Evolutionary conservation across 164 flowering plant genomes (phyloP).

Genomic region (Umbilicus rupestris): DNA sequence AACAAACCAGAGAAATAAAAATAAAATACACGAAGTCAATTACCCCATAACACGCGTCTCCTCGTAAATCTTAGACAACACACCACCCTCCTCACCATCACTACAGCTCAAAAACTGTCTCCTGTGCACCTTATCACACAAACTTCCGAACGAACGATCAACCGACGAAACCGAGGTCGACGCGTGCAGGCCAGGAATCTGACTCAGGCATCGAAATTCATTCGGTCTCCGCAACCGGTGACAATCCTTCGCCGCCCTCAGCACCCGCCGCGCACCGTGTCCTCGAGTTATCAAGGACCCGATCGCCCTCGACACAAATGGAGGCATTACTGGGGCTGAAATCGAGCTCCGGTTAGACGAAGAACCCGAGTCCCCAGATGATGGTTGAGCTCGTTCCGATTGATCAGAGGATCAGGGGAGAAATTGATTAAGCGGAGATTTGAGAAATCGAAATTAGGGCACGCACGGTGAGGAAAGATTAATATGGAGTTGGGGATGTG

Average conservation of each 20-base stretch:
- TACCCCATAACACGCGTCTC: conserved; percentile 79
- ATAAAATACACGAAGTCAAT: not conserved
- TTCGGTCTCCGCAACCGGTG: conserved; percentile 9
- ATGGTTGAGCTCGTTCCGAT: not conserved
- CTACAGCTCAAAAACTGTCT: conserved; percentile 71
- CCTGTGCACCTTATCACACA: conserved; percentile 22
- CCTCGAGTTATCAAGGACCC: conserved; percentile 22
- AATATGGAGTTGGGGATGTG: too few species aligned
- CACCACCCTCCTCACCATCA: conserved; percentile 67
- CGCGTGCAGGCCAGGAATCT: conserved; percentile 23
- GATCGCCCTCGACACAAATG: conserved; percentile 28
- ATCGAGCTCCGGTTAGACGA: not conserved
- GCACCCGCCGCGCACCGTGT: conserved; percentile 18
- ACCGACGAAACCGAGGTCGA: conserved; percentile 11
- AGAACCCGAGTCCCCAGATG: not conserved
- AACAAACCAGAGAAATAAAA: not conserved
- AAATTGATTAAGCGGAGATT: not conserved
- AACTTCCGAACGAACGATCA: conserved; percentile 2
- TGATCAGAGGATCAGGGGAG: not conserved
- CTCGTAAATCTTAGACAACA: conserved; percentile 58
- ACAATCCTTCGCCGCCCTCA: conserved; percentile 10
- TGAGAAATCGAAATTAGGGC: conserved; percentile 1
- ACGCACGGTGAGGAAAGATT: not conserved
- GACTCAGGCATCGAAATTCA: conserved; percentile 23
- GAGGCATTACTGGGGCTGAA: conserved; percentile 22